Evolutionary conservation across 1,139 yeast species (phyloP), one percentile per base, ranked within the genome.

Genomic region (Zygosaccharomyces pseudobailii): DNA sequence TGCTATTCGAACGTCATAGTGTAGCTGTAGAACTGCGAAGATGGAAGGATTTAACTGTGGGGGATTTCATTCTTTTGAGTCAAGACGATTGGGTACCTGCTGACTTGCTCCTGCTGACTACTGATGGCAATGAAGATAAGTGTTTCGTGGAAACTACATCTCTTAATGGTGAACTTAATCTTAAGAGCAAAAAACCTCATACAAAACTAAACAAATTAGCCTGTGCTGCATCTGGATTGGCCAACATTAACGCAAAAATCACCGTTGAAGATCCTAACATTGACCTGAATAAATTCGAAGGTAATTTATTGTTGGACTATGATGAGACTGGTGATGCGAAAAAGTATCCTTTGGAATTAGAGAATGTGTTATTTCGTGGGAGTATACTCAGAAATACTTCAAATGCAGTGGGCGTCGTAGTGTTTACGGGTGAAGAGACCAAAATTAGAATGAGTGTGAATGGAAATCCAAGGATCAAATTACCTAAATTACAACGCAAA

Each of bases 121-220:
- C 92, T 2, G 78, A 79, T 42, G 81, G 80, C 9, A 79, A 78
- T 32, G 78, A 80, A 49, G 86, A 84, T 48, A 87, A 84, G 55
- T 84, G 95, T 1, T 87, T 80, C 57, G 82, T 90, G 22, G 99
- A 92, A 66, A 92, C 99, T 0, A 90, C 92, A 92, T 98, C 96
- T 0, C 72, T 92, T 40, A 98, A 92, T 67, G 99, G 99, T 43
- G 98, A 92, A 67, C 92, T 97, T 0, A 90, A 89, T 61, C 72
- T 92, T 52, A 92, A 92, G 65, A 75, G 87, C 5, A 82, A 80
- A 57, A 70, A 71, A 21, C 87, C 96, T 0, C 84, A 84, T 51
- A 71, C 76, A 0, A 87, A 83, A 49, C 54, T 87, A 5, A 73
- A 82, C 13, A 74, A 76, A 31, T 52, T 63, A 13, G 70, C 82